Base-by-base conservation (phyloP, 163 green algal genomes). In the Scenedesmus sp. region DNA sequence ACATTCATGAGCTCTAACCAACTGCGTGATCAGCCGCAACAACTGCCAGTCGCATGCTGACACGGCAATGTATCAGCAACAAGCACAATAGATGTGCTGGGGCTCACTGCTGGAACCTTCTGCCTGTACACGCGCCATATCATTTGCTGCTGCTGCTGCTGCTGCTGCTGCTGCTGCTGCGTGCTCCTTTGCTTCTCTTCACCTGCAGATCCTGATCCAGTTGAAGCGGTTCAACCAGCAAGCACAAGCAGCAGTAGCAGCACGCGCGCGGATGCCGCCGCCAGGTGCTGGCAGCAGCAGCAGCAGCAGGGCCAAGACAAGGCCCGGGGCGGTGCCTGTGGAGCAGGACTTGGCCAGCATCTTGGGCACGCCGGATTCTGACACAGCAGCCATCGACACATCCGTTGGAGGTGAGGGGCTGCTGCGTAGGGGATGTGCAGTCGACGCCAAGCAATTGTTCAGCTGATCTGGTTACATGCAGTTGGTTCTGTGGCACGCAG, bases 201-300 rank as follows among this genome's bases (percentile, higher is more conserved):
- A 30, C 37, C 16, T 83, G 83, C 94, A 97, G 95, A 94, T 97
- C 24, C 79, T 95, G 2, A 98, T 98, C 81, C 95, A 97, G 93
- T 92, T 98, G 56, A 90, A 93, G 16, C 82, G 89, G 2, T 96
- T 96, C 84, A 93, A 94, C 72, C 53, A 86, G 56, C 91, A 51
- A 59, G 88, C 90, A 13, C 53, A 93, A 81, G 43, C 16, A 42
- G 80, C 80, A 30, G 18, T 80, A 20, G 46, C 88, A 81, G 73
- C 44, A n/a, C 72, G 79, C 82, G 61, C 37, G 44, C 42, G 72
- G 56, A 24, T 49, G 42, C 53, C 68, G 30, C 12, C 42, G 6
- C 35, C 84, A 79, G 81, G 51, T 65, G 89, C 61, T 72, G 33
- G 59, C 87, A 90, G 79, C 95, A 93, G 83, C 68, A 44, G 26